phyloP scores from a whole-genome alignment of 2,329 filamentous ascomycete species.

The Alternaria brassicae region DNA sequence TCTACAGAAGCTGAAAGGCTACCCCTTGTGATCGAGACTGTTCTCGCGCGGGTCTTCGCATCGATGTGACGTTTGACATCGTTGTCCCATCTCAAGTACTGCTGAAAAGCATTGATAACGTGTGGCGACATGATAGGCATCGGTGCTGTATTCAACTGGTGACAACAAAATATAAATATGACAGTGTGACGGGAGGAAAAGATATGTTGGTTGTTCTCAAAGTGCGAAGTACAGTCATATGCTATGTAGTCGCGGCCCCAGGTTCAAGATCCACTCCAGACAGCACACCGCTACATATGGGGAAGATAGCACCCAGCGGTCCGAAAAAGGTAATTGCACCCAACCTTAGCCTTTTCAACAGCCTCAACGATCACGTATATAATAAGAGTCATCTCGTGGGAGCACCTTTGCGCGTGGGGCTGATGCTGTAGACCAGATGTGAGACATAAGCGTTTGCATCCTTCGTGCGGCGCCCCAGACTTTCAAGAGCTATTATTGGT shows the following conservation, averaged over 20 bases:
- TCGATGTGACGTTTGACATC: slow-evolving; percentile 16
- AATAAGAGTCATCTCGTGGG: slow-evolving; percentile 11
- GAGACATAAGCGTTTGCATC: slow-evolving; percentile 10
- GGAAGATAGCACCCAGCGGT: background rate
- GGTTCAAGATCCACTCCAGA: slow-evolving; percentile 2
- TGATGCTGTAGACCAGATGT: background rate
- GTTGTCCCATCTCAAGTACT: slow-evolving; percentile 13
- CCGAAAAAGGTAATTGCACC: background rate
- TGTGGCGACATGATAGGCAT: slow-evolving; percentile 15
- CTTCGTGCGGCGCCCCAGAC: background rate
- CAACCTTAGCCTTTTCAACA: slow-evolving; percentile 1
- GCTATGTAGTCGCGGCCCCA: background rate
- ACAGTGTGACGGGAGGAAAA: background rate
- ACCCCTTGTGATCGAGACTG: slow-evolving; percentile 7
- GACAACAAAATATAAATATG: background rate
- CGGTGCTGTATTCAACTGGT: background rate
- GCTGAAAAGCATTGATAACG: slow-evolving; percentile 14
- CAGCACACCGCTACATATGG: background rate
- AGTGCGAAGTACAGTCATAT: background rate
- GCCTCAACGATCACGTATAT: background rate
- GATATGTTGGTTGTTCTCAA: background rate
- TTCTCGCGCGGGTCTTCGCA: slow-evolving; percentile 12
- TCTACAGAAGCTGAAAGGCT: background rate
- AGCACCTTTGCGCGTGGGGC: background rate
- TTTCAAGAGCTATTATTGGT: background rate